Percentiles rank a stretch among this genome's conserved stretches.
Conservation (phyloP, 2,329 filamentous ascomycete genomes). For the Diaporthe citri region DNA sequence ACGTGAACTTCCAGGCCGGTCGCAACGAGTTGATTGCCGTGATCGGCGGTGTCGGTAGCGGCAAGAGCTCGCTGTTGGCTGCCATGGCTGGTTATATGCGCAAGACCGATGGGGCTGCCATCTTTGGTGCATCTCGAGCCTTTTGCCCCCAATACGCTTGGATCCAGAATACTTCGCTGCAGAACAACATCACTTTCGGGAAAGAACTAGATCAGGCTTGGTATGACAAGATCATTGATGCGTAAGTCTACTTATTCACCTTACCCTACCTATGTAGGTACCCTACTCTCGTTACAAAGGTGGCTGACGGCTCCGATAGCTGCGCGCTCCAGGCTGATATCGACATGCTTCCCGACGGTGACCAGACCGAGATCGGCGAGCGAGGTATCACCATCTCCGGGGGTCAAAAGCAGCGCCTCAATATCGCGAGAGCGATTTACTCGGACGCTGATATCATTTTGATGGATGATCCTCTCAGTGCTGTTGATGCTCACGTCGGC, state of each 20-base stretch:
- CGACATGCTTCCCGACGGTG: conserved; percentile 92
- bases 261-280: not conserved
- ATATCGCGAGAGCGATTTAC: conserved; percentile 79
- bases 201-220: conserved; percentile 80
- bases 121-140: conserved; percentile 82
- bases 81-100: conserved; percentile 96
- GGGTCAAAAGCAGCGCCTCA: conserved; percentile 93
- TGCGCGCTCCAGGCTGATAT: conserved; percentile 88
- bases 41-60: conserved; percentile 88
- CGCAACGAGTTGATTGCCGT: conserved; percentile 84
- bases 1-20: conserved; percentile 75
- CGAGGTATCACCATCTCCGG: conserved; percentile 95
- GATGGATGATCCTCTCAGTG: conserved; percentile 51
- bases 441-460: conserved; percentile 49
- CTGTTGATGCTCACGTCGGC: conserved; percentile 52
- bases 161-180: conserved; percentile 83
- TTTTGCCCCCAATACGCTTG: conserved; percentile 98
- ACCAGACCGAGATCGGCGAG: conserved; percentile 93
- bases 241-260: conserved; percentile 49
- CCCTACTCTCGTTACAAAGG: not conserved
- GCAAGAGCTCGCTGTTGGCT: conserved; percentile 90
- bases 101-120: conserved; percentile 79
- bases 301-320: conserved; percentile 50
- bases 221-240: conserved; percentile 87
- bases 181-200: conserved; percentile 92